These are phyloP conservation scores for Tuber borchii DNA, from an alignment of 495 filamentous ascomycete species.

Conservation along the genomic window DNA sequence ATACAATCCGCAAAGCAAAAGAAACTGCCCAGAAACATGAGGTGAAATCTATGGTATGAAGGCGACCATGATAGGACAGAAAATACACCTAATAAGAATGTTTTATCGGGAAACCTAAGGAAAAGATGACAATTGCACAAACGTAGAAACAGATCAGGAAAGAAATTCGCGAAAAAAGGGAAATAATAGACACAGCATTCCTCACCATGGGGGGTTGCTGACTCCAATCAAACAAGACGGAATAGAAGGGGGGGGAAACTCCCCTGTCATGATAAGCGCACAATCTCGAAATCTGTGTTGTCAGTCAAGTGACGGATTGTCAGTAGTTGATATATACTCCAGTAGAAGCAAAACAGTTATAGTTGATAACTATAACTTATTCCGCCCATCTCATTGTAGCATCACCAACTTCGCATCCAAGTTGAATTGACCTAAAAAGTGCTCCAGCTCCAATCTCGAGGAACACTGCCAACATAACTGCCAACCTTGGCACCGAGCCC, in stretches of 20 bases:
- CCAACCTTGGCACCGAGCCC: constrained; percentile 35
- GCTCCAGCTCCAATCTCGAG: constrained; percentile 66
- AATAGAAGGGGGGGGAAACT: not conserved
- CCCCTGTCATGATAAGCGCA: not conserved
- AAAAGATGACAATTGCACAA: not conserved
- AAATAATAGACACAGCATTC: not conserved
- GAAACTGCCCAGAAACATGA: not conserved
- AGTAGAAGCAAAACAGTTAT: not conserved
- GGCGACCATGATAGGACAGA: not conserved
- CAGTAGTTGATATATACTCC: not conserved
- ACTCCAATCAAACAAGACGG: not conserved
- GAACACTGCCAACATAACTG: constrained; percentile 53
- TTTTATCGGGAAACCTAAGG: not conserved
- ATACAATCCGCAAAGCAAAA: not conserved
- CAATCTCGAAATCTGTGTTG: not conserved
- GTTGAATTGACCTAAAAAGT: constrained; percentile 51
- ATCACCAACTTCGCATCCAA: not conserved
- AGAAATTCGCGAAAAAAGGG: not conserved
- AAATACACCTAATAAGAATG: not conserved
- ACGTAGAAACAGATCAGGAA: not conserved
- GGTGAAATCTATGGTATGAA: not conserved
- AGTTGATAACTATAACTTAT: not conserved
- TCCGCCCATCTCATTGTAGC: not conserved
- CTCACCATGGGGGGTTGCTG: not conserved
- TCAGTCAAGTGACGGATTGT: not conserved